Percentiles rank a stretch among this genome's conserved stretches.
phyloP scores from a whole-genome alignment of 1,139 yeast genomes.

The Zhuliangozyma parablackwelliae region DNA sequence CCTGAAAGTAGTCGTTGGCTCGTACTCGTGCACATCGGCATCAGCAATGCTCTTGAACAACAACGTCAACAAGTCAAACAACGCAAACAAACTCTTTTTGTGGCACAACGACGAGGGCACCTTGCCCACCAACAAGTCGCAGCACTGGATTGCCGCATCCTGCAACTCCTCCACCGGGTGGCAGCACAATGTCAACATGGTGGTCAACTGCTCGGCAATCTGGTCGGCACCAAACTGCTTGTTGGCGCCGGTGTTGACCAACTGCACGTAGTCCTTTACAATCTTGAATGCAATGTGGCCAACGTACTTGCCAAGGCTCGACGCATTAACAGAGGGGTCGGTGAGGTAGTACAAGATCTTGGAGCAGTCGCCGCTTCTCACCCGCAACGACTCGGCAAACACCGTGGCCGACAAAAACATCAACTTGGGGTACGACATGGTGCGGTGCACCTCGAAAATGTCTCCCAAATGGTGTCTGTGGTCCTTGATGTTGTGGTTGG shows the following conservation, averaged over 20 bases:
- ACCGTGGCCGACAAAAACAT: slow-evolving; percentile 86
- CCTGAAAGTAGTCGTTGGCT: slow-evolving; percentile 67
- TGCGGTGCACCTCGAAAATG: slow-evolving; percentile 46
- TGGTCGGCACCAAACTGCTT: slow-evolving; percentile 51
- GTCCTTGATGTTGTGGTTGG: slow-evolving; percentile 73
- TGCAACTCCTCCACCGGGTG: slow-evolving; percentile 76
- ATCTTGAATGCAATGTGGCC: slow-evolving; percentile 61
- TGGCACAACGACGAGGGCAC: slow-evolving; percentile 85
- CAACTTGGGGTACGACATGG: slow-evolving; percentile 71
- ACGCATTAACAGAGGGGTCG: slow-evolving; percentile 74
- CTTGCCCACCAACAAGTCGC: slow-evolving; percentile 60
- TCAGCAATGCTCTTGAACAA: slow-evolving; percentile 79
- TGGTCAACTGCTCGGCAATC: slow-evolving; percentile 69
- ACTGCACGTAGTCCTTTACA: slow-evolving; percentile 51
- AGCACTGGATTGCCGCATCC: slow-evolving; percentile 74
- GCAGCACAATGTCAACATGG: slow-evolving; percentile 66
- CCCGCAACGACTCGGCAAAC: slow-evolving; percentile 74
- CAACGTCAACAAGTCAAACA: slow-evolving; percentile 75
- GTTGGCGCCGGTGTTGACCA: slow-evolving; percentile 43
- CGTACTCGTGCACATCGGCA: slow-evolving; percentile 74
- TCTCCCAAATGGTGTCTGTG: slow-evolving; percentile 60
- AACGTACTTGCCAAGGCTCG: slow-evolving; percentile 70
- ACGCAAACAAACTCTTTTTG: slow-evolving; percentile 64
- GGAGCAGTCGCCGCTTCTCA: slow-evolving; percentile 77
- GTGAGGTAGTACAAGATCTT: slow-evolving; percentile 71